These are phyloP conservation scores for Hymenoscyphus albidus DNA, from an alignment of 2,329 filamentous ascomycete genomes.

Conservation along the genomic window DNA sequence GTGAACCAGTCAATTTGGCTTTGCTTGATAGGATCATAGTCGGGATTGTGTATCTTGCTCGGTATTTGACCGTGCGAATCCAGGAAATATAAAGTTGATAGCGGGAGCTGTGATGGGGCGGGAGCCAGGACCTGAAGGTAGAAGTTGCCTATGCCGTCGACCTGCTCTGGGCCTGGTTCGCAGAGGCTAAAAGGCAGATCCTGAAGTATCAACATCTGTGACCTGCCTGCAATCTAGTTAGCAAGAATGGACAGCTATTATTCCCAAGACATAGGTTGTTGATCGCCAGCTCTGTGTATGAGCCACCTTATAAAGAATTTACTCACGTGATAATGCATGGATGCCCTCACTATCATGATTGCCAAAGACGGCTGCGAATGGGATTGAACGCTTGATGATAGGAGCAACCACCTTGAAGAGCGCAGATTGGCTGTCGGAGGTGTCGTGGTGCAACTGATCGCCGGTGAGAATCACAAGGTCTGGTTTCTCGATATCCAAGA, in stretches of 20 bases:
- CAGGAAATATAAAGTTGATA: slow-evolving; percentile 84
- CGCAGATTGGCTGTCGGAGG: slow-evolving; percentile 69
- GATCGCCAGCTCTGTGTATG: slow-evolving; percentile 26
- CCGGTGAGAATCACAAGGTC: slow-evolving; percentile 86
- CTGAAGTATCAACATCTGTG: slow-evolving; percentile 80
- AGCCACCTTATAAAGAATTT: slow-evolving; percentile 25
- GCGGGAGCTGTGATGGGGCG: slow-evolving; percentile 73
- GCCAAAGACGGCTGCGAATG: slow-evolving; percentile 88
- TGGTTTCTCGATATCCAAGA: slow-evolving; percentile 89
- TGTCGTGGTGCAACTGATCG: slow-evolving; percentile 91
- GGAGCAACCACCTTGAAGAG: slow-evolving; percentile 87
- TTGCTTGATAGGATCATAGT: slow-evolving; percentile 92
- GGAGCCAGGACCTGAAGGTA: slow-evolving; percentile 81
- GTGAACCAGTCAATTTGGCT: slow-evolving; percentile 93
- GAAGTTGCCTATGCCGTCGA: slow-evolving; percentile 91
- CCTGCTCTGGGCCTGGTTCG: slow-evolving; percentile 69
- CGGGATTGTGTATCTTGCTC: slow-evolving; percentile 75
- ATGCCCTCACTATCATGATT: slow-evolving; percentile 88
- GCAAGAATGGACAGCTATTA: slow-evolving; percentile 28
- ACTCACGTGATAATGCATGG: slow-evolving; percentile 39
- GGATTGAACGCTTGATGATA: slow-evolving; percentile 78
- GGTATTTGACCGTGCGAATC: slow-evolving; percentile 89
- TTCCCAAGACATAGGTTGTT: slow-evolving; percentile 27
- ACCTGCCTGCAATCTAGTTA: slow-evolving; percentile 40
- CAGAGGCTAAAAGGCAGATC: slow-evolving; percentile 83